Base-by-base conservation (phyloP, 139 green algal genomes). In the Edaphochlamys debaryana region DNA sequence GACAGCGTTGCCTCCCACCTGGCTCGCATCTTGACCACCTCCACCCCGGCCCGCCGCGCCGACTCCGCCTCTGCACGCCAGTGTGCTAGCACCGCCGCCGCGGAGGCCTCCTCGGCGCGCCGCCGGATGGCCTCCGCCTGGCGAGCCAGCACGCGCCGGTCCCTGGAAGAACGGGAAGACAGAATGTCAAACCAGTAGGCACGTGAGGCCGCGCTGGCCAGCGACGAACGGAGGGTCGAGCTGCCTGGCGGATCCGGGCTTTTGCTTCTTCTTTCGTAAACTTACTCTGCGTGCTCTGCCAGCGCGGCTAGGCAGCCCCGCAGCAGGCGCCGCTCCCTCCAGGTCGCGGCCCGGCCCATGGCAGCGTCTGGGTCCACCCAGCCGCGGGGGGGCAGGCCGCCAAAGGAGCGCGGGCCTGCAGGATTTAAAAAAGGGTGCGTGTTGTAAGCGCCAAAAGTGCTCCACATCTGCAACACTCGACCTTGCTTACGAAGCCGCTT, bases 321-420 rank as follows among this genome's bases (percentile, higher is more conserved):
- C 34, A 76, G 37, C 66, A 76, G 2, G 32, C 78, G 78, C 19
- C 78, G 64, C 19, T 27, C 3, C 36, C 56, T 66, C 78, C 78
- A 84, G 66, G 3, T 38, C 2, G 50, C 67, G 0, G 78, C 78
- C 1, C 78, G 78, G 1, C 42, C 29, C 45, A 77, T 32, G 4
- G 78, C 34, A 7, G 50, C 25, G 8, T 54, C 66, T 3, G 23
- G 42, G 27, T 74, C 77, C 32, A 73, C 62, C 20, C 27, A 8
- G 41, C 69, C 45, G 30, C 42, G 22, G 5, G 30, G 30, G 56
- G 6, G 56, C 56, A 23, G 19, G 56, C 17, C 29, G 56, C 15
- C 29, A 25, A 64, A 64, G 19, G 19, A 6, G 6, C 17, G 23
- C n/a, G n/a, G n/a, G n/a, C n/a, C n/a, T n/a, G n/a, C n/a, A n/a